These are phyloP conservation scores for Vitis riparia DNA, from an alignment of 164 flowering plant species.

Conservation along the genomic window DNA sequence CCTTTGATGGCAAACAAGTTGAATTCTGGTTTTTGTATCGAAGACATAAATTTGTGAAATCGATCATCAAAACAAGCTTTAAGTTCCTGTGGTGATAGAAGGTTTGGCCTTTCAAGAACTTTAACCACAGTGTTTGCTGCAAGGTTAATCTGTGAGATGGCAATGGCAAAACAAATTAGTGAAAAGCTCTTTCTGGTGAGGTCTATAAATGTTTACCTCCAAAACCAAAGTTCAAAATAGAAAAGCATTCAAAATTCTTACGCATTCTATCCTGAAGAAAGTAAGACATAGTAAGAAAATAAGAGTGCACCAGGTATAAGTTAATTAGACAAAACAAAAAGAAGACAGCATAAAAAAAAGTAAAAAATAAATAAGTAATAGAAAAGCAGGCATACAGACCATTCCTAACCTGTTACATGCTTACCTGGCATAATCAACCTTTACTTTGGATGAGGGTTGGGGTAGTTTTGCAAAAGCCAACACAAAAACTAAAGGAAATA, in stretches of 20 bases:
- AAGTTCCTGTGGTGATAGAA: constrained; percentile 28
- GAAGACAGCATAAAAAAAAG: too few relatives aligned
- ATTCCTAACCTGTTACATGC: neutral
- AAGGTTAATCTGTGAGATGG: constrained; percentile 30
- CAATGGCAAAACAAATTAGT: neutral
- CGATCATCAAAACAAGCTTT: constrained; percentile 22
- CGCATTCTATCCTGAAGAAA: too few relatives aligned
- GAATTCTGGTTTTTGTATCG: too few relatives aligned
- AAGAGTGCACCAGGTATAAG: too few relatives aligned
- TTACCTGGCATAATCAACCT: neutral
- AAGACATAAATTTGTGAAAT: constrained; percentile 25
- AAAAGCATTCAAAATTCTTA: neutral
- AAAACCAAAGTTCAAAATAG: neutral
- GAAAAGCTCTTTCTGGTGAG: neutral
- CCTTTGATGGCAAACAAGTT: too few relatives aligned
- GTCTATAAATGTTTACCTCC: neutral
- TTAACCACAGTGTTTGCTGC: constrained; percentile 24
- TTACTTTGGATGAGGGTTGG: too few relatives aligned
- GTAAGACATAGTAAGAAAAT: too few relatives aligned
- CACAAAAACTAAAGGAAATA: neutral
- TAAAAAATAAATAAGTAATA: neutral
- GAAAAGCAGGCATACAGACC: neutral
- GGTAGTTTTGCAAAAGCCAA: neutral
- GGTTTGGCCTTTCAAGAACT: constrained; percentile 33
- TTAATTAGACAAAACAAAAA: too few relatives aligned